A percentile compares a stretch with the other conserved stretches of the same genome.
Evolutionary conservation across 208 protist species (phyloP).

Genomic region (Acanthamoeba polyphaga): DNA sequence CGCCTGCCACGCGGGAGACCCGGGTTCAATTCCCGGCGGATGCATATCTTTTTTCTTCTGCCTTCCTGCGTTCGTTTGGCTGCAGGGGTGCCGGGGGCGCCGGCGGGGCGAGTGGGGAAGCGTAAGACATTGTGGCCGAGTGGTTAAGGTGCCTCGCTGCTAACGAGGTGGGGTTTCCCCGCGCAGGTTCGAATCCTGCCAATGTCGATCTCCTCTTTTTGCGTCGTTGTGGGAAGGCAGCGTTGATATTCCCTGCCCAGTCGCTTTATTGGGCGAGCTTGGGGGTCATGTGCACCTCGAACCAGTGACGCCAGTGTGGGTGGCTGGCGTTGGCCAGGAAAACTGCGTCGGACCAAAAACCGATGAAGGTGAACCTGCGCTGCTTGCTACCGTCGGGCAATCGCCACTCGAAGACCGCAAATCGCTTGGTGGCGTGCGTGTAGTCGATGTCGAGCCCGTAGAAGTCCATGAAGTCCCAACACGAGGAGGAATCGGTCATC

Average conservation of each 20-base stretch:
- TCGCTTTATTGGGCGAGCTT: too few species aligned
- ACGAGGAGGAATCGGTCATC: background rate
- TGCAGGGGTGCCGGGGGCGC: too few species aligned
- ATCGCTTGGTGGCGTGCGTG: background rate
- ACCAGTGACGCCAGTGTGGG: background rate
- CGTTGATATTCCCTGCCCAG: too few species aligned
- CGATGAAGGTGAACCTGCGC: background rate
- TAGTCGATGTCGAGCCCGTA: background rate
- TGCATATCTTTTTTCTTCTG: too few species aligned
- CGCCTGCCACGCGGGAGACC: too few species aligned
- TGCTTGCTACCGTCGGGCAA: background rate
- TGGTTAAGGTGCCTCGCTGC: slow-evolving; percentile 78
- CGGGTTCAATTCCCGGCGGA: too few species aligned
- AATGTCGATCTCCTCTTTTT: slow-evolving; percentile 71
- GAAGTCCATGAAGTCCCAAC: background rate
- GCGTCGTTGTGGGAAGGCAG: too few species aligned
- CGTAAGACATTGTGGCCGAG: slow-evolving; percentile 75
- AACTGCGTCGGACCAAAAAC: background rate
- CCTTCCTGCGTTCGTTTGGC: too few species aligned
- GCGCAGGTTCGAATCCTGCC: slow-evolving; percentile 84
- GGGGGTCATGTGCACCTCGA: background rate
- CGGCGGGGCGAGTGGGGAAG: too few species aligned
- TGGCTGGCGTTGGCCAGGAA: background rate
- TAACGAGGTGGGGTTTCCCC: slow-evolving; percentile 77
- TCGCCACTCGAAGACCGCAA: background rate